Percentiles rank a stretch among this genome's conserved stretches.
Evolutionary conservation across 1,284 basidiomycete species (phyloP).

Genomic region (Erythrobasidium hasegawianum): DNA sequence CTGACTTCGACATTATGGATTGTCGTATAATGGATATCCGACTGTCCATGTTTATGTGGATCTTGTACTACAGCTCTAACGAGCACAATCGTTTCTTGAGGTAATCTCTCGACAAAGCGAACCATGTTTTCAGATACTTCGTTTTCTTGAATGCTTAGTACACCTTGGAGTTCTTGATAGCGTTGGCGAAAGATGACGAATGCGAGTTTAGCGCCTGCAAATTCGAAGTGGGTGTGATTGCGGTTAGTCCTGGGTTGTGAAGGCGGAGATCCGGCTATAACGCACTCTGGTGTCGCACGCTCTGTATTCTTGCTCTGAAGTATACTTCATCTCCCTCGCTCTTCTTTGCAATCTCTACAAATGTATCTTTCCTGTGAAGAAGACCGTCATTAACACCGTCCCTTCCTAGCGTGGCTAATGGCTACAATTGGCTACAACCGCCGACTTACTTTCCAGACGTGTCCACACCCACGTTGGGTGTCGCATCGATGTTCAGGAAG

Average conservation of each 20-base stretch:
- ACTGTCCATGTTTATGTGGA: conserved; percentile 80
- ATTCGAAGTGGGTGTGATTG: not conserved
- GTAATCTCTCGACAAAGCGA: conserved; percentile 80
- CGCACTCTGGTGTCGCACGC: conserved; percentile 67
- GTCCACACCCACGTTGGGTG: conserved; percentile 25
- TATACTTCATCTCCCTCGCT: conserved; percentile 76
- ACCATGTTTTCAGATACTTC: conserved; percentile 98
- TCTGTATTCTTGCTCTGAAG: conserved; percentile 87
- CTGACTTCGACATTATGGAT: conserved; percentile 85
- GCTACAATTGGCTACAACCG: no score
- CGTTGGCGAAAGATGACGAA: conserved; percentile 85
- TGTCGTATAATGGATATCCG: conserved; percentile 57
- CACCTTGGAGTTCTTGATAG: conserved; percentile 64
- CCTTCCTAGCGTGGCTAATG: no score
- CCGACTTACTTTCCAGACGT: conserved; percentile 9
- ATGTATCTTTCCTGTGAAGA: conserved; percentile 21
- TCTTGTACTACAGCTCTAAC: conserved; percentile 78
- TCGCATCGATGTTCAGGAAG: conserved; percentile 34
- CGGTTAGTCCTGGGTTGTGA: not conserved
- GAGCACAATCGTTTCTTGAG: conserved; percentile 86
- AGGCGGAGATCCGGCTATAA: not conserved
- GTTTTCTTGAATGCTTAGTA: conserved; percentile 71
- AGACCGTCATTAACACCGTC: no score
- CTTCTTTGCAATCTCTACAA: conserved; percentile 64
- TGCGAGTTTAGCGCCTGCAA: conserved; percentile 71